These are phyloP conservation scores for Pyricularia grisea DNA, from an alignment of 2,329 filamentous ascomycete species.

Conservation along the genomic window DNA sequence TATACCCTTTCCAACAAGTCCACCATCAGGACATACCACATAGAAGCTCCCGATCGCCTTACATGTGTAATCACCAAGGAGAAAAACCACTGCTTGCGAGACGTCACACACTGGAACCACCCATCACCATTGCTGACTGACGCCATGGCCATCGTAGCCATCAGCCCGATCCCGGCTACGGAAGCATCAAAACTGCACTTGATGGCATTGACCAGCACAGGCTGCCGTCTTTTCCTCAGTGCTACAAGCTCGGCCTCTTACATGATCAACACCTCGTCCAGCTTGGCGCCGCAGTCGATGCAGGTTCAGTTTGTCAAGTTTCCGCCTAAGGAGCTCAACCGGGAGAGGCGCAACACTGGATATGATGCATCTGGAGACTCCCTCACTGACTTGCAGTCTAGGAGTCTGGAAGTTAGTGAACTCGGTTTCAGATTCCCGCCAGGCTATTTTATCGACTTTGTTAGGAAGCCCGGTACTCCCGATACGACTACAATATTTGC, in stretches of 20 bases:
- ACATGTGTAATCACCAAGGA: slow-evolving; percentile 58
- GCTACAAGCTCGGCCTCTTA: slow-evolving; percentile 66
- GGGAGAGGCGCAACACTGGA: slow-evolving; percentile 12
- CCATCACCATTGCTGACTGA: slow-evolving; percentile 62
- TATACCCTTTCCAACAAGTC: slow-evolving; percentile 86
- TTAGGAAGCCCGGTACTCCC: slow-evolving; percentile 50
- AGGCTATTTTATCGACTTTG: slow-evolving; percentile 84
- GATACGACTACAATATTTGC: slow-evolving; percentile 66
- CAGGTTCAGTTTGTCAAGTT: slow-evolving; percentile 96
- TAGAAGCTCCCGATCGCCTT: slow-evolving; percentile 57
- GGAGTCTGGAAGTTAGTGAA: slow-evolving; percentile 37
- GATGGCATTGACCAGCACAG: slow-evolving; percentile 82
- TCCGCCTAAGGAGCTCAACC: slow-evolving; percentile 50
- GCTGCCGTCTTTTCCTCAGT: slow-evolving; percentile 86
- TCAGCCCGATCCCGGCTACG: slow-evolving; percentile 71
- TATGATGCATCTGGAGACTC: slow-evolving; percentile 14
- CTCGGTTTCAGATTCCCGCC: slow-evolving; percentile 62
- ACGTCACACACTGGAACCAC: slow-evolving; percentile 81
- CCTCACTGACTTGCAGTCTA: slow-evolving; percentile 41
- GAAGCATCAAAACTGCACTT: slow-evolving; percentile 80
- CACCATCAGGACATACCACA: slow-evolving; percentile 84
- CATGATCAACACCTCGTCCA: slow-evolving; percentile 50
- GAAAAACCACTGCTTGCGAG: slow-evolving; percentile 49
- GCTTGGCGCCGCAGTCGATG: slow-evolving; percentile 78
- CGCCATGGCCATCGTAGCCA: slow-evolving; percentile 66